Conservation (phyloP, 2,329 filamentous ascomycete species). For the Delphinella strobiligena region DNA sequence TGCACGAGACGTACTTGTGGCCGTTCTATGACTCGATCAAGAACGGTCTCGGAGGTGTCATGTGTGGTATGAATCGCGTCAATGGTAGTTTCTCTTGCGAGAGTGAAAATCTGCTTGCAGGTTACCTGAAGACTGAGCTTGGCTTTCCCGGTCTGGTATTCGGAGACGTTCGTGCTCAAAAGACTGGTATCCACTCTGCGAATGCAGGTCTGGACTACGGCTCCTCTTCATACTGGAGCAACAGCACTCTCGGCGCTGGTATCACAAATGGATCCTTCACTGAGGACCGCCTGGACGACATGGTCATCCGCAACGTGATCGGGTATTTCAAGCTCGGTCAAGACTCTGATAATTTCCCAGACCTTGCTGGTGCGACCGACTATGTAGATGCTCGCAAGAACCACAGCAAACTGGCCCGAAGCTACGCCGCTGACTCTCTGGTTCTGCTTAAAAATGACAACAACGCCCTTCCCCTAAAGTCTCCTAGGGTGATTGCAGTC, state of each 20-base stretch:
- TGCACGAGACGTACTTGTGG: slow-evolving; percentile 21
- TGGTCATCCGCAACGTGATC: slow-evolving; percentile 32
- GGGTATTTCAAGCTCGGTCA: slow-evolving; percentile 37
- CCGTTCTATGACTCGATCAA: slow-evolving; percentile 17
- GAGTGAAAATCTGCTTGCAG: slow-evolving; percentile 27
- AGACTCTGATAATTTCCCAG: slow-evolving; percentile 32
- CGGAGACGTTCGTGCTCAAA: slow-evolving; percentile 23
- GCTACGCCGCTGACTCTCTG: slow-evolving; percentile 39
- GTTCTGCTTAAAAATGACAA: slow-evolving; percentile 35
- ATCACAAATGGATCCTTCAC: slow-evolving; percentile 16
- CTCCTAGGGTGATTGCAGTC: slow-evolving; percentile 31
- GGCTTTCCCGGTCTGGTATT: slow-evolving; percentile 72
- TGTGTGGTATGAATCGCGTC: slow-evolving; percentile 10
- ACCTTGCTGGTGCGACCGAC: slow-evolving; percentile 18
- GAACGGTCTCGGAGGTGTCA: slow-evolving; percentile 14
- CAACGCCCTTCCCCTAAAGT: slow-evolving; percentile 29
- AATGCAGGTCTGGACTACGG: slow-evolving; percentile 51
- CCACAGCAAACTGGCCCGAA: slow-evolving; percentile 60
- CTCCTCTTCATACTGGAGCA: slow-evolving; percentile 3
- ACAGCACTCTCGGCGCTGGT: slow-evolving; percentile 12
- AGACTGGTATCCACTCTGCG: background rate
- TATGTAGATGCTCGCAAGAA: slow-evolving; percentile 56
- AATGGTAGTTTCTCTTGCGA: slow-evolving; percentile 12
- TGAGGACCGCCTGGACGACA: slow-evolving; percentile 27
- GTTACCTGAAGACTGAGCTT: slow-evolving; percentile 64